Evolutionary conservation across 352 stramenopile genomes (phyloP), one percentile per base, ranked within the genome.

Genomic region (Pythium vanterpoolii): DNA sequence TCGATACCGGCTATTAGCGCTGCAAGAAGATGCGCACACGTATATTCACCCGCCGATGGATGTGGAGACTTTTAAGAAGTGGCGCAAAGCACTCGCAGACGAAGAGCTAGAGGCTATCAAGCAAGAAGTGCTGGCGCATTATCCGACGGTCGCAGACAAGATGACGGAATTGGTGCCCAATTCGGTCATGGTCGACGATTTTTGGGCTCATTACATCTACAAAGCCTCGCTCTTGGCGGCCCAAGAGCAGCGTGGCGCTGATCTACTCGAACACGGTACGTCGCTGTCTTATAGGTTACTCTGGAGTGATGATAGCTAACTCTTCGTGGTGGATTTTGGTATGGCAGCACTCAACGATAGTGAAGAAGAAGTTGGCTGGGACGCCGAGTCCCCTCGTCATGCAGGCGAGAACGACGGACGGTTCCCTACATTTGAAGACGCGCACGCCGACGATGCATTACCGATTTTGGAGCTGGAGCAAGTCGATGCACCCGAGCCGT

Each of bases 151-250:
- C 5, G 63, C 71, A 9, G 49, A 68, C 11, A 90, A 90, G 44
- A 73, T 86, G 10, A 46, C 59, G 4, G 80, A 87, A 57, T 62
- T 90, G 9, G 80, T 90, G 45, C 80, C 80, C 4, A 79, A 66
- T 1, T 53, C 72, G 8, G 63, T 90, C 19, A 68, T 73, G 18
- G 64, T 51, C 3, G 76, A 87, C 19, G 61, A 74, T 40, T 90
- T 90, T 38, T 90, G 80, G 80, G 56, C 66, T 0, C 72, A 90
- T 45, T 90, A 90, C 53, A 73, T 90, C 24, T 90, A 88, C 72
- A 90, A 90, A 59, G 77, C 78, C 19, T 86, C 77, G 49, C 65
- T 87, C 7, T 39, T 90, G 31, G 78, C 80, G 18, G 80, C 80
- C 4, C 80, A 90, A 51, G 78, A 90, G 54, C 68, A 88, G 56